These are phyloP conservation scores for Bacterosira constricta DNA, from an alignment of 108 stramenopile genomes.

Conservation along the genomic window DNA sequence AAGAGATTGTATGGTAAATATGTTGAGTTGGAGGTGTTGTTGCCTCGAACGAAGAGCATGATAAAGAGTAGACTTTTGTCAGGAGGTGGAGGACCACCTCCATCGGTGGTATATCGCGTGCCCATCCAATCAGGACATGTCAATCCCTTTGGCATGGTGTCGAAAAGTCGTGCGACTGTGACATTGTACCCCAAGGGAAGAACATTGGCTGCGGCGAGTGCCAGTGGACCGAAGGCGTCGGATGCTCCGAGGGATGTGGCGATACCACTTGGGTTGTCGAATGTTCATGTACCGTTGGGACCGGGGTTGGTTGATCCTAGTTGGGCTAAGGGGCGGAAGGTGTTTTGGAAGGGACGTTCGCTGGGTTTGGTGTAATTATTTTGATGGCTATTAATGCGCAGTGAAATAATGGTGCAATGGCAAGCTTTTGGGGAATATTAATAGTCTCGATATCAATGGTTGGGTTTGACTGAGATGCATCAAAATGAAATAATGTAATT, in stretches of 20 bases:
- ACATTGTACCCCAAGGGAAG: conserved; percentile 65
- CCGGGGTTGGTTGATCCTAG: conserved; percentile 79
- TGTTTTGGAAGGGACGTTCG: conserved; percentile 74
- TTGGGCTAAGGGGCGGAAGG: conserved; percentile 69
- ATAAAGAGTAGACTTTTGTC: neutral
- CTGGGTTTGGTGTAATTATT: conserved; percentile 57
- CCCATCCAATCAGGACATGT: conserved; percentile 60
- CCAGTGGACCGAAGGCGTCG: conserved; percentile 12
- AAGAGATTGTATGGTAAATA: conserved; percentile 46
- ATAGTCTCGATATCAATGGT: too few relatives aligned
- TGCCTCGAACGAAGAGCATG: conserved; percentile 17
- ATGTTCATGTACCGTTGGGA: conserved; percentile 61
- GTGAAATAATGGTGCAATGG: too few relatives aligned
- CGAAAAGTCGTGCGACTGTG: conserved; percentile 60
- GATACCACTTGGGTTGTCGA: conserved; percentile 53
- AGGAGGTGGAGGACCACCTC: conserved; percentile 37
- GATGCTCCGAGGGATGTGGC: conserved; percentile 30
- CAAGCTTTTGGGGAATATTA: too few relatives aligned
- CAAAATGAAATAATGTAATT: too few relatives aligned
- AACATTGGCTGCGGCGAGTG: conserved; percentile 27
- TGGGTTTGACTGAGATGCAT: too few relatives aligned
- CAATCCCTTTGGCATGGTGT: conserved; percentile 68
- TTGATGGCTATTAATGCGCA: too few relatives aligned
- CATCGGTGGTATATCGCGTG: conserved; percentile 68
- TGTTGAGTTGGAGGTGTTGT: conserved; percentile 44